These are phyloP conservation scores for Aspergillus hiratsukae DNA, from an alignment of 2,329 filamentous ascomycete genomes.

Conservation along the genomic window DNA sequence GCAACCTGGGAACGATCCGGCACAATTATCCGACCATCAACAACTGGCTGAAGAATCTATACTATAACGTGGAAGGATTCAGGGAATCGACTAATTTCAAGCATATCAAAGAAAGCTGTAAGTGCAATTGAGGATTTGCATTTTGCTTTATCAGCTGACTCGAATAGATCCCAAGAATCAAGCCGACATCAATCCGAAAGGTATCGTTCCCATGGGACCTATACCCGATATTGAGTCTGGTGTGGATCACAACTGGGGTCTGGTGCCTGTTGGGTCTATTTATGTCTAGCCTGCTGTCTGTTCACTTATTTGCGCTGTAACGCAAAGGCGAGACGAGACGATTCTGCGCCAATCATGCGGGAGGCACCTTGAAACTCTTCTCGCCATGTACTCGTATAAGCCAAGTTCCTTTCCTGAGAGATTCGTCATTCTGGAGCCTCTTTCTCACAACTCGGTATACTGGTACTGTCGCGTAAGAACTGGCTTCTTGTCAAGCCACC, in stretches of 20 bases:
- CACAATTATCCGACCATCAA: constrained; percentile 58
- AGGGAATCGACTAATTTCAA: constrained; percentile 59
- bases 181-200: constrained; percentile 54
- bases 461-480: no score
- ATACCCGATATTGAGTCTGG: constrained; percentile 55
- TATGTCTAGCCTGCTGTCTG: not conserved
- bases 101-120: constrained; percentile 63
- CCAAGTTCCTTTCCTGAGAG: no score
- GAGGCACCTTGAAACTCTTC: not conserved
- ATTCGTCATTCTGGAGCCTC: no score
- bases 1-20: constrained; percentile 58
- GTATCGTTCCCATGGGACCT: constrained; percentile 60
- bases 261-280: constrained; percentile 41
- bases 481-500: no score
- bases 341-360: no score
- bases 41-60: constrained; percentile 58
- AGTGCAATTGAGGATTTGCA: constrained; percentile 6
- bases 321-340: not conserved
- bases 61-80: constrained; percentile 54
- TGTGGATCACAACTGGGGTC: constrained; percentile 47
- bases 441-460: no score
- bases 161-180: constrained; percentile 54
- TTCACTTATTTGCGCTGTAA: not conserved
- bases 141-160: not conserved
- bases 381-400: no score